A percentile compares a stretch with the other conserved stretches of the same genome.
These are phyloP conservation scores for Cladophialophora carrionii DNA, from an alignment of 2,329 filamentous ascomycete genomes.

Conservation along the genomic window DNA sequence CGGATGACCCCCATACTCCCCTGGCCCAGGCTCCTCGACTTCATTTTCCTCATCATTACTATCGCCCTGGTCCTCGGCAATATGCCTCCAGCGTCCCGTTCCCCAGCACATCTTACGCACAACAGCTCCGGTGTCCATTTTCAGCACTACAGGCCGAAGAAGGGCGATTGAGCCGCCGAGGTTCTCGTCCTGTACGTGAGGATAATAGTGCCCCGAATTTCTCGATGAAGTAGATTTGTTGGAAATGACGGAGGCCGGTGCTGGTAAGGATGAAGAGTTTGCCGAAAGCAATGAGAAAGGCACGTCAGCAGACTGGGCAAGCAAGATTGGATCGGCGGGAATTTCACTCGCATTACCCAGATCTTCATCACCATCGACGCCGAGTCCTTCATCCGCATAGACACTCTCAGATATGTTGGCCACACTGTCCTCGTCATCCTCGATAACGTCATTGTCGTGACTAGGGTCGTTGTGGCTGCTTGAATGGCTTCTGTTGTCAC, in stretches of 20 bases:
- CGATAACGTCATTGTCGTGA: not conserved
- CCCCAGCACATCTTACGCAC: constrained; percentile 33
- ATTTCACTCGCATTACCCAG: not conserved
- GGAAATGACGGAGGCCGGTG: constrained; percentile 12
- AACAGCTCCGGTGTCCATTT: constrained; percentile 31
- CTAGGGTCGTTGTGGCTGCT: constrained; percentile 2
- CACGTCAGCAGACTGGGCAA: not conserved
- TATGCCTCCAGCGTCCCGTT: not conserved
- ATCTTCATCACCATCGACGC: not conserved
- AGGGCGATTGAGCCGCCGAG: constrained; percentile 26
- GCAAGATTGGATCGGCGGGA: not conserved
- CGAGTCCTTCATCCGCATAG: not conserved
- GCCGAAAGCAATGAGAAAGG: not conserved
- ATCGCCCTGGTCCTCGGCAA: not conserved
- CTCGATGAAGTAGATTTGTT: constrained; percentile 2
- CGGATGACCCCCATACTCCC: not conserved
- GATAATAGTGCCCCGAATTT: constrained; percentile 21
- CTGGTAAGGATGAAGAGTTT: not conserved
- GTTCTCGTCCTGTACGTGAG: constrained; percentile 15
- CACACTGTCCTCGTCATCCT: not conserved
- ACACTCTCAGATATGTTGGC: not conserved
- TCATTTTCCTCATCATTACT: constrained; percentile 8
- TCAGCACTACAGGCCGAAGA: constrained; percentile 32
- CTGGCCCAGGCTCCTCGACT: not conserved
- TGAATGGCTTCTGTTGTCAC: not conserved